A percentile compares a stretch with the other conserved stretches of the same genome.
phyloP scores from a whole-genome alignment of 169 alveolate genomes.

The Plasmodium inui region DNA sequence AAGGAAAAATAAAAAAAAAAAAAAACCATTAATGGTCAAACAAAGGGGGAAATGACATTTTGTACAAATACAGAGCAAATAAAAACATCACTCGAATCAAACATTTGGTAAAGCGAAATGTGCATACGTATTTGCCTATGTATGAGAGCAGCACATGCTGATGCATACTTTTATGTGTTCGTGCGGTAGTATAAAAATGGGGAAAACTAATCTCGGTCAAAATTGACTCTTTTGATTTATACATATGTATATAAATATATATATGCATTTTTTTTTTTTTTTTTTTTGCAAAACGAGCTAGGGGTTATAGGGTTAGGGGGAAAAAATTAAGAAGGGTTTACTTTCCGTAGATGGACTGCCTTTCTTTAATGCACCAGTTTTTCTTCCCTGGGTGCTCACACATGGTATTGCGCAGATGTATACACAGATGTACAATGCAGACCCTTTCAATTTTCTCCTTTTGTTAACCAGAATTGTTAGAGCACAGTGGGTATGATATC shows the following conservation, averaged over 20 bases:
- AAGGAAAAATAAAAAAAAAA: neutral
- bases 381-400: neutral
- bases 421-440: neutral
- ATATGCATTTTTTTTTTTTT: neutral
- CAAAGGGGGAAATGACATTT: neutral
- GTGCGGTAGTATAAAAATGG: neutral
- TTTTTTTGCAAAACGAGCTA: neutral
- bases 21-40: neutral
- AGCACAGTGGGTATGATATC: constrained; percentile 44
- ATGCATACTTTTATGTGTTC: constrained; percentile 5
- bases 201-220: neutral
- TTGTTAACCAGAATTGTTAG: constrained; percentile 5
- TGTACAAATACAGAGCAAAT: neutral
- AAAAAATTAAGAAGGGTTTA: neutral
- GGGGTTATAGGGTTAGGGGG: neutral
- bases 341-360: neutral
- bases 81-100: neutral
- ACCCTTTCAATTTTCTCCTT: neutral
- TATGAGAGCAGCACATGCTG: neutral
- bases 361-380: neutral
- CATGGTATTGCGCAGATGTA: neutral
- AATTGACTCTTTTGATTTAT: neutral
- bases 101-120: neutral
- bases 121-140: neutral
- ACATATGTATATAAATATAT: neutral